These are phyloP conservation scores for Zymoseptoria crescenta DNA, from an alignment of 2,329 filamentous ascomycete species.

Conservation along the genomic window DNA sequence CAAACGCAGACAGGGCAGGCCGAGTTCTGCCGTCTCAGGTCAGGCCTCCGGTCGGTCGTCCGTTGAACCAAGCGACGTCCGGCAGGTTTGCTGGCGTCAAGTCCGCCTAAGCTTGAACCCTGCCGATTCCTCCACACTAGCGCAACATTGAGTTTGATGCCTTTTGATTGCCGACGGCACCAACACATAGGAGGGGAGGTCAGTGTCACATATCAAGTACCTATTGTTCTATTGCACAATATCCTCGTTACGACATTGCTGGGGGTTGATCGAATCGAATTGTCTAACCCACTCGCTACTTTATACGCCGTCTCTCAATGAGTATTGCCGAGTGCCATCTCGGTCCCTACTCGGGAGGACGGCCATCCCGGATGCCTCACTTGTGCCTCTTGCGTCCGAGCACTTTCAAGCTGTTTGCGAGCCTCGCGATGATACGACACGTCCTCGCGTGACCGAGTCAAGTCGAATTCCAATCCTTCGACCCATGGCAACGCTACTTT, in stretches of 20 bases:
- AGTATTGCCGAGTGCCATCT: no score
- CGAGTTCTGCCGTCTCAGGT: background rate
- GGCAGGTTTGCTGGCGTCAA: background rate
- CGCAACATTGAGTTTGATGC: background rate
- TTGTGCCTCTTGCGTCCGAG: background rate
- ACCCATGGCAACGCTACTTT: background rate
- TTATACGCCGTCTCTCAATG: no score
- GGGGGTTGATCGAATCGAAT: no score
- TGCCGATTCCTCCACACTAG: background rate
- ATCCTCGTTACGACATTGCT: no score
- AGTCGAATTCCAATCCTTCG: slow-evolving; percentile 1
- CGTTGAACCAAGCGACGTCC: background rate
- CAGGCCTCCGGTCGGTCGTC: background rate
- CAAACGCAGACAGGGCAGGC: background rate
- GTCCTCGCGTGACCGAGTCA: background rate
- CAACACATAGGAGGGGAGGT: background rate
- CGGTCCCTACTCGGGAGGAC: no score
- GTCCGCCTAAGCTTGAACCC: background rate
- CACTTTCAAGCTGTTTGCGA: background rate
- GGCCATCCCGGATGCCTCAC: background rate
- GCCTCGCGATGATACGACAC: background rate
- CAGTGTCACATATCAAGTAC: background rate
- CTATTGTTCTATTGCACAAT: background rate
- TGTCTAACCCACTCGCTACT: no score
- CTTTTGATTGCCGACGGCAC: no score